These are phyloP conservation scores for Penicillium freii DNA, from an alignment of 2,329 filamentous ascomycete genomes.

Conservation along the genomic window DNA sequence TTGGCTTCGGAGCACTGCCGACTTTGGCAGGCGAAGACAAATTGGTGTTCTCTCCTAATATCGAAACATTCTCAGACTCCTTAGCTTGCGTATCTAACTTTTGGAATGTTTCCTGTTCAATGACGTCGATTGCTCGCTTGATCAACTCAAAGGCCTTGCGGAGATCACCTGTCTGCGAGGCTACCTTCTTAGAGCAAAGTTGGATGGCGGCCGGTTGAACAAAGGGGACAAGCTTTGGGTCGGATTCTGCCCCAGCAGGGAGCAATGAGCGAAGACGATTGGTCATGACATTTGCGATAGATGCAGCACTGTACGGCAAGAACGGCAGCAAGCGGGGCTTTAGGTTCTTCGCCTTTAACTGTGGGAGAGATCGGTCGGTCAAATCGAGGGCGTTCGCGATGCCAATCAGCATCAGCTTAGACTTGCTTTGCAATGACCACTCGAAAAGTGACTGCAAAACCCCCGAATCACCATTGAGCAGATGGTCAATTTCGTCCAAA, in stretches of 20 bases:
- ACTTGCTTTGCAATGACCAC: constrained; percentile 82
- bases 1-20: constrained; percentile 41
- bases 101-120: constrained; percentile 78
- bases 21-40: constrained; percentile 52
- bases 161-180: constrained; percentile 88
- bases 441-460: constrained; percentile 93
- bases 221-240: constrained; percentile 71
- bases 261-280: constrained; percentile 75
- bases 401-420: constrained; percentile 78
- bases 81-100: constrained; percentile 64
- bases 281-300: constrained; percentile 85
- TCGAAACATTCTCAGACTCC: constrained; percentile 62
- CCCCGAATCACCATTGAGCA: constrained; percentile 83
- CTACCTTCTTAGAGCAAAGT: constrained; percentile 90
- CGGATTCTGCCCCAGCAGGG: constrained; percentile 43
- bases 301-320: constrained; percentile 81
- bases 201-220: constrained; percentile 92
- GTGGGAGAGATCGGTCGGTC: constrained; percentile 90
- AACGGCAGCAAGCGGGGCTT: constrained; percentile 89
- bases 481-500: constrained; percentile 91
- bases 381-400: constrained; percentile 96
- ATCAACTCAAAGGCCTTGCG: constrained; percentile 95
- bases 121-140: constrained; percentile 80
- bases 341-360: constrained; percentile 86
- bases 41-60: constrained; percentile 79